Evolutionary conservation across 768 basidiomycete species (phyloP), one percentile per base, ranked within the genome.

Genomic region (Postia placenta): DNA sequence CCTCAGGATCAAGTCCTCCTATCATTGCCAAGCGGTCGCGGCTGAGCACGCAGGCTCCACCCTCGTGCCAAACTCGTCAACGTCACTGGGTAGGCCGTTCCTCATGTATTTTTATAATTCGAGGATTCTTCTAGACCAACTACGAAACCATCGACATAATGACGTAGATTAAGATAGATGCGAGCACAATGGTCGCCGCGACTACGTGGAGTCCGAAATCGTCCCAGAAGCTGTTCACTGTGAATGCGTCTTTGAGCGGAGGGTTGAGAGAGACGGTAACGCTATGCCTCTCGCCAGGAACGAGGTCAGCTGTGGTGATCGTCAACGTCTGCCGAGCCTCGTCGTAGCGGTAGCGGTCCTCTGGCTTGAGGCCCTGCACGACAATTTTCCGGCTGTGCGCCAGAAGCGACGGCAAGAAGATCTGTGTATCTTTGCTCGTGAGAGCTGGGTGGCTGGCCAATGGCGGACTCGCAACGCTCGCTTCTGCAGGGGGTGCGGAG

Each of bases 311-410:
- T 1, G 68, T 61, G 11, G 83, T 73, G 54, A 93, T 67, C 56
- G 81, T 90, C 47, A 94, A 67, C 1, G 91, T 92, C 65, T 93
- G 92, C 28, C 77, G 71, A 24, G 64, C 60, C 57, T 75, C 75
- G 54, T 91, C 86, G 64, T 90, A 79, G 3, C 54, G 46, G 61
- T 79, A 83, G 19, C 57, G 61, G 50, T 86, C 83, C 0, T 66
- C 73, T 3, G 69, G 53, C 15, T 64, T 66, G 1, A 87, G 70
- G 0, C 85, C 83, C 23, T 71, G 64, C 0, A 92, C 75, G 14
- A 79, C 57, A 14, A 93, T 60, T 51, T 73, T 72, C 48, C 84
- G 69, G 0, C 74, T 77, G 15, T 73, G 74, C 1, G 80, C 72
- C 30, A 92, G 68, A 52, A 75, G 61, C 0, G 79, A 75, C 0